These are phyloP conservation scores for Fusarium hainanense DNA, from an alignment of 2,329 filamentous ascomycete species.

Conservation along the genomic window DNA sequence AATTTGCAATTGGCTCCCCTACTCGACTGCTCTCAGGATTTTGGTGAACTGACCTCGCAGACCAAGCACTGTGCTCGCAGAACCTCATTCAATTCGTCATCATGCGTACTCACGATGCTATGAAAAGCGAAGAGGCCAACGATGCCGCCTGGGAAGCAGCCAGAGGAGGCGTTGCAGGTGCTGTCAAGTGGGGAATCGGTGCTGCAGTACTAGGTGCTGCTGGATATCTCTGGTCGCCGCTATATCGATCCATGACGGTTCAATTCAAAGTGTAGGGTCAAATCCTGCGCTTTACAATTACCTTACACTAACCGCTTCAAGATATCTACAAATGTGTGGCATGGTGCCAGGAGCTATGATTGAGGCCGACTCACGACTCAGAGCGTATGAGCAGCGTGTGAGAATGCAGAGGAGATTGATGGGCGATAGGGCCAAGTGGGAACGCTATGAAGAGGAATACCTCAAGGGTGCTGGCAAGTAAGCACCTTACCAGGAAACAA, in stretches of 20 bases:
- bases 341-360: constrained; percentile 85
- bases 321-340: constrained; percentile 85
- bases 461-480: constrained; percentile 57
- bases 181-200: constrained; percentile 77
- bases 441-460: constrained; percentile 71
- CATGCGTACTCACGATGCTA: constrained; percentile 56
- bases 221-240: constrained; percentile 73
- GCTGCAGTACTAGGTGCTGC: constrained; percentile 70
- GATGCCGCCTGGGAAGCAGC: constrained; percentile 78
- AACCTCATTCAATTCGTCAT: constrained; percentile 14
- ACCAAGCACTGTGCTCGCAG: neutral
- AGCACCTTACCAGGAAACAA: constrained; percentile 8
- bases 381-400: constrained; percentile 73
- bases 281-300: neutral
- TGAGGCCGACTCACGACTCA: constrained; percentile 76
- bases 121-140: constrained; percentile 74
- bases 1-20: neutral
- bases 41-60: neutral
- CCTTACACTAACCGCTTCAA: constrained; percentile 49
- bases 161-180: constrained; percentile 73
- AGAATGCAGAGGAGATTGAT: constrained; percentile 72
- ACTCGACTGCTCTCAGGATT: no score
- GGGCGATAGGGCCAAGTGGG: constrained; percentile 75
- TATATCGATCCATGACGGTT: constrained; percentile 78
- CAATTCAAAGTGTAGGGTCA: constrained; percentile 79